phyloP scores from a whole-genome alignment of 2,329 filamentous ascomycete species.

The Curvularia sp. region DNA sequence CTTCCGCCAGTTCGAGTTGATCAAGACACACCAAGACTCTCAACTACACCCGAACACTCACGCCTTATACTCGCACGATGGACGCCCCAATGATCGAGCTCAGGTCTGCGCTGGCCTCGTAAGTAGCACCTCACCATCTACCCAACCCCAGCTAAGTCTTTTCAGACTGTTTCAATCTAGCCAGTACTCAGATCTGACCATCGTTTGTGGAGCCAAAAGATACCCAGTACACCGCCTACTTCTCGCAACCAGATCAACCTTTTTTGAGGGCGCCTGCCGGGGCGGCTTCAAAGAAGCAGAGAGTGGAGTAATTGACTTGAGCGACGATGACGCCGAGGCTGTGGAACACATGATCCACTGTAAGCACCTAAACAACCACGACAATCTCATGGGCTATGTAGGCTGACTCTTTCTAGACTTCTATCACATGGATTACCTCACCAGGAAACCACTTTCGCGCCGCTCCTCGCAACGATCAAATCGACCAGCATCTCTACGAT shows the following conservation, averaged over 20 bases:
- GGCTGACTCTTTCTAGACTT: slow-evolving; percentile 46
- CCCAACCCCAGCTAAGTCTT: slow-evolving; percentile 37
- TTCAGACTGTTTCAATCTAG: slow-evolving; percentile 48
- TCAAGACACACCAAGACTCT: not conserved
- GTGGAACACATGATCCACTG: slow-evolving; percentile 54
- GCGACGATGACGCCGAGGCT: slow-evolving; percentile 51
- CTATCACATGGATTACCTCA: slow-evolving; percentile 53
- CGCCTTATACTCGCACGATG: slow-evolving; percentile 38
- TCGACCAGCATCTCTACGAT: slow-evolving; percentile 30
- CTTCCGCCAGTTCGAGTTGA: slow-evolving; percentile 2
- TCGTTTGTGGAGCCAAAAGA: slow-evolving; percentile 55
- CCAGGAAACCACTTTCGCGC: slow-evolving; percentile 42
- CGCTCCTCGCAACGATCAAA: slow-evolving; percentile 41
- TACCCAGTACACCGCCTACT: slow-evolving; percentile 59
- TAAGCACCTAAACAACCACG: slow-evolving; percentile 30
- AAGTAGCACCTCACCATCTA: slow-evolving; percentile 33
- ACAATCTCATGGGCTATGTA: slow-evolving; percentile 7
- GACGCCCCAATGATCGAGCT: slow-evolving; percentile 54
- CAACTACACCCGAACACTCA: not conserved
- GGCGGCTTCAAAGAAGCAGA: slow-evolving; percentile 49
- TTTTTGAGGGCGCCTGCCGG: slow-evolving; percentile 55
- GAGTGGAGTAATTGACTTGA: slow-evolving; percentile 50
- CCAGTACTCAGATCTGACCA: slow-evolving; percentile 59
- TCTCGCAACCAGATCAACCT: slow-evolving; percentile 58
- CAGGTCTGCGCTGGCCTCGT: slow-evolving; percentile 58